Conservation (phyloP, 2,329 filamentous ascomycete genomes). For the Hypoxylon sp. region DNA sequence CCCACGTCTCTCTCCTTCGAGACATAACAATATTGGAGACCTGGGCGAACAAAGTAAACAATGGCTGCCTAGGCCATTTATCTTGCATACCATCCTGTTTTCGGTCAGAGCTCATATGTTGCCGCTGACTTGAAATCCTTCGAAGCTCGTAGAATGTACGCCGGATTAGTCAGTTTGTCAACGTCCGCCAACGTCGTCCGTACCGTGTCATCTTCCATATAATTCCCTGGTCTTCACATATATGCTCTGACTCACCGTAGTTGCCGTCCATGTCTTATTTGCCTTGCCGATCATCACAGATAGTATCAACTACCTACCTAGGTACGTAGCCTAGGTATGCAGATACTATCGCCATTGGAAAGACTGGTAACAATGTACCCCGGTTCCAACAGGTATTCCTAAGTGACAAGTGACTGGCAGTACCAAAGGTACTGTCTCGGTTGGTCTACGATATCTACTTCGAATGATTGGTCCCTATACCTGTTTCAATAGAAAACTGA, state of each 20-base stretch:
- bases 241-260: not conserved
- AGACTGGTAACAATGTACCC: not conserved
- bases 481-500: too few relatives aligned
- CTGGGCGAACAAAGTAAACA: too few relatives aligned
- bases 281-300: not conserved
- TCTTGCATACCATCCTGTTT: not conserved
- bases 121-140: conserved; percentile 22
- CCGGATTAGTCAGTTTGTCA: conserved; percentile 4
- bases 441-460: too few relatives aligned
- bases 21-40: too few relatives aligned
- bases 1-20: not conserved
- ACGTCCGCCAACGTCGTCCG: not conserved
- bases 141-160: conserved; percentile 16
- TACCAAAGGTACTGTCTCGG: too few relatives aligned
- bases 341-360: not conserved
- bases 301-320: not conserved
- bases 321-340: too few relatives aligned
- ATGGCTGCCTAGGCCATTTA: too few relatives aligned
- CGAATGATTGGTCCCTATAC: too few relatives aligned
- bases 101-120: not conserved
- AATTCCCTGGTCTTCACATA: not conserved
- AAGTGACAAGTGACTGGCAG: too few relatives aligned
- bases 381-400: too few relatives aligned
- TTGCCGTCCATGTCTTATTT: not conserved
- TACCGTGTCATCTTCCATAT: not conserved